A percentile compares a stretch with the other conserved stretches of the same genome.
Conservation (phyloP, 306 rosid genomes). For the Rosa rugosa region DNA sequence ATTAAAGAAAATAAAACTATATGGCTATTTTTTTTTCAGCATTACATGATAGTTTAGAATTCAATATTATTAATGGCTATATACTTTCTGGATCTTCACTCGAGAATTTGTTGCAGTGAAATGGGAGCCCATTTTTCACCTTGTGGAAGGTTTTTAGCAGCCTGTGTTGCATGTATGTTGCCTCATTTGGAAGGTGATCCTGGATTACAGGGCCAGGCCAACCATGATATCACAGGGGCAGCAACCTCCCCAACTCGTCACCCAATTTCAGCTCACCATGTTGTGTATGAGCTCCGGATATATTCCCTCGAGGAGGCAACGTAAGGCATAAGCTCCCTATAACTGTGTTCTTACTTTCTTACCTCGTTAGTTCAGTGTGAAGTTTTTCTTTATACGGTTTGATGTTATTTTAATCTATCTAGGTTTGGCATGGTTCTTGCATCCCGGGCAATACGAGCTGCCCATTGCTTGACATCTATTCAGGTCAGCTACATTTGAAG, state of each 20-base stretch:
- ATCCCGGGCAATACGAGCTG: constrained; percentile 92
- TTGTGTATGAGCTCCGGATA: constrained; percentile 90
- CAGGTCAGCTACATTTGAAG: constrained; percentile 58
- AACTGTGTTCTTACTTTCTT: constrained; percentile 4
- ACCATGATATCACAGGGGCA: constrained; percentile 58
- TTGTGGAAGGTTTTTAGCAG: constrained; percentile 97
- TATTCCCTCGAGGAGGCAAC: constrained; percentile 96
- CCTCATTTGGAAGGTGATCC: constrained; percentile 88
- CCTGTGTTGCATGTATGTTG: constrained; percentile 94
- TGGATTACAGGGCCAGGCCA: constrained; percentile 62
- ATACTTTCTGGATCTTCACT: constrained; percentile 16
- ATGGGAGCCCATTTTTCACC: constrained; percentile 99
- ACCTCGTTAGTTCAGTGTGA: constrained; percentile 4
- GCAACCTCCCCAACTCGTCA: constrained; percentile 95
- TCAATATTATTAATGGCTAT: background rate
- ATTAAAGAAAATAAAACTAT: background rate
- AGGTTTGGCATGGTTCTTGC: constrained; percentile 91
- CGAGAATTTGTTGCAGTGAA: constrained; percentile 66
- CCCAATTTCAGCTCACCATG: constrained; percentile 91
- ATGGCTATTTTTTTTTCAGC: background rate
- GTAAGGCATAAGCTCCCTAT: constrained; percentile 39
- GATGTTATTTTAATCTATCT: constrained; percentile 25
- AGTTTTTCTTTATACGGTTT: constrained; percentile 17
- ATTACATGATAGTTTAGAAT: background rate
- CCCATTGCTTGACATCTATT: constrained; percentile 95